Conservation (phyloP, 306 rosid genomes). For the Acacia crassicarpa region DNA sequence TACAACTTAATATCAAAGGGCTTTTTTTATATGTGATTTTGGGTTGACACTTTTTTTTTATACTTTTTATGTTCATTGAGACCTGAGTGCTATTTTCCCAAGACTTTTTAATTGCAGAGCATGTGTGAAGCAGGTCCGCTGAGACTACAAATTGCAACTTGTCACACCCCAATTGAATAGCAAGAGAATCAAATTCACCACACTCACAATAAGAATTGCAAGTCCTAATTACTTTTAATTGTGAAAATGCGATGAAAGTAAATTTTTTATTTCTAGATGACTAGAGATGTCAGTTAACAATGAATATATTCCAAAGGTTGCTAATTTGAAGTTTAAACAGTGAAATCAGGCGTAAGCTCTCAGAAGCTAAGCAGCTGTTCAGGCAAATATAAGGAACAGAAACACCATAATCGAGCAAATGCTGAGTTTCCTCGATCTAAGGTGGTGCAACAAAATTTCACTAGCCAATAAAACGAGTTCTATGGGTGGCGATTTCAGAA, state of each 20-base stretch:
- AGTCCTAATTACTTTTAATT: not conserved
- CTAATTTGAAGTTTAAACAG: not conserved
- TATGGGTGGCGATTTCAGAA: not conserved
- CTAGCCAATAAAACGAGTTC: not conserved
- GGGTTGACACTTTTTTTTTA: too few species aligned
- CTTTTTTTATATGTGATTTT: too few species aligned
- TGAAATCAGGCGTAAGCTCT: not conserved
- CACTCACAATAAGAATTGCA: not conserved
- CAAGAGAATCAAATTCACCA: not conserved
- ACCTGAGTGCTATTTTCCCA: too few species aligned
- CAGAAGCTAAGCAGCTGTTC: not conserved
- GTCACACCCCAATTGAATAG: not conserved
- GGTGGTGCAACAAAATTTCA: not conserved
- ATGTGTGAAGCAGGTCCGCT: not conserved
- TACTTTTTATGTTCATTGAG: too few species aligned
- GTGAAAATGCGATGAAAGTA: not conserved
- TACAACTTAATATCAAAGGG: too few species aligned
- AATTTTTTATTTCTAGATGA: not conserved
- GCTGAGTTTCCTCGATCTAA: not conserved
- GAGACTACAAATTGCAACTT: not conserved
- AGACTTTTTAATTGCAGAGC: not conserved
- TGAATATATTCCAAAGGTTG: not conserved
- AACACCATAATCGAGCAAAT: not conserved
- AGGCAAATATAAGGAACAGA: not conserved
- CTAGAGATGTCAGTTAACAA: not conserved